Percentiles rank a stretch among this genome's conserved stretches.
These are phyloP conservation scores for Rhizoclosmatium sp. DNA, from an alignment of 192 early-diverging fungal genomes.

Conservation along the genomic window DNA sequence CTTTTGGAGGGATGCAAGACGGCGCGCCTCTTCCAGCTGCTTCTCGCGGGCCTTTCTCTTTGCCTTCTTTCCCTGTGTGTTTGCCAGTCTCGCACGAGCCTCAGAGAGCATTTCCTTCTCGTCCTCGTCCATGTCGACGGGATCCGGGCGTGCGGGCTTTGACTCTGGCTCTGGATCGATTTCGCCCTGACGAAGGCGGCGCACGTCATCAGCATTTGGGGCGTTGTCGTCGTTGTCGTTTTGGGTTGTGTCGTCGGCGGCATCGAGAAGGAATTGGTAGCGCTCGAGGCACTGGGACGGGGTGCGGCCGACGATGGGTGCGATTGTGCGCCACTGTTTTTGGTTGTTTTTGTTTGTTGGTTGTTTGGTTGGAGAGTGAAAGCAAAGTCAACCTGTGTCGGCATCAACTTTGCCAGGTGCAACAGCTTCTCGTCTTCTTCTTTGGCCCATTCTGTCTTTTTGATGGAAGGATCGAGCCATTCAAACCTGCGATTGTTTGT, in stretches of 20 bases:
- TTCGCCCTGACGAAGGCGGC: conserved; percentile 89
- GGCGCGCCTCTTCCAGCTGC: conserved; percentile 94
- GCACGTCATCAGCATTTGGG: conserved; percentile 84
- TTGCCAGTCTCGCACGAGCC: conserved; percentile 96
- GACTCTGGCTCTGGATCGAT: conserved; percentile 97
- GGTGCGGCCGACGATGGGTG: conserved; percentile 96
- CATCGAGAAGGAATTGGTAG: conserved; percentile 94
- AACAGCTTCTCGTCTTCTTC: conserved; percentile 98
- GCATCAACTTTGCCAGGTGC: conserved; percentile 98
- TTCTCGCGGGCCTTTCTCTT: conserved; percentile 98
- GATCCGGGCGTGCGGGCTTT: conserved; percentile 96
- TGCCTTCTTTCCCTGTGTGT: conserved; percentile 99
- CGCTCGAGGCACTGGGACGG: conserved; percentile 96
- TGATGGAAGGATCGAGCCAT: conserved; percentile 99
- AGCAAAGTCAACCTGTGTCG: conserved; percentile 75
- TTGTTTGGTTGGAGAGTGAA: background rate
- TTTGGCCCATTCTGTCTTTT: conserved; percentile 99
- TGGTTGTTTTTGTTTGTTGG: background rate
- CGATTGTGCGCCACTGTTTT: conserved; percentile 90
- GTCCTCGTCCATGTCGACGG: conserved; percentile 97
- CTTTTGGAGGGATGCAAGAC: conserved; percentile 91
- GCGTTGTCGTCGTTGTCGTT: conserved; percentile 73
- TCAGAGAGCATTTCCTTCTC: conserved; percentile 99
- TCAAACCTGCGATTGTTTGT: conserved; percentile 62
- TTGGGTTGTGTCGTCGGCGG: conserved; percentile 79